These are phyloP conservation scores for Metschnikowia similis DNA, from an alignment of 805 yeast genomes.

Conservation along the genomic window DNA sequence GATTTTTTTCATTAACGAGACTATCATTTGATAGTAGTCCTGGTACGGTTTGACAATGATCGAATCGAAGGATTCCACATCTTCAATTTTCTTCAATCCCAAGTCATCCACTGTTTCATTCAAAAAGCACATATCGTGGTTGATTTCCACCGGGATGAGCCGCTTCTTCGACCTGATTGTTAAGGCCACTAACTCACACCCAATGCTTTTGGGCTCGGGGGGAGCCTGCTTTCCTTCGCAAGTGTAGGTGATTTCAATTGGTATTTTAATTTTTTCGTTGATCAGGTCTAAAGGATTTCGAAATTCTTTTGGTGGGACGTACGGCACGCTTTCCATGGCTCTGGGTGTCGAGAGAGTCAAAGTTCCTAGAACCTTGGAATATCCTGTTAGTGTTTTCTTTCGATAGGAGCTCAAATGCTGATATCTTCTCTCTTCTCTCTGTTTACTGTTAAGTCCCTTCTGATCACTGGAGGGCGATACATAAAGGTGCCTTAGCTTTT, in stretches of 20 bases:
- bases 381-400: slow-evolving; percentile 33
- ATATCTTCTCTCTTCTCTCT: slow-evolving; percentile 21
- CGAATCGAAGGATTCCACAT: slow-evolving; percentile 27
- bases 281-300: slow-evolving; percentile 15
- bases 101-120: slow-evolving; percentile 30
- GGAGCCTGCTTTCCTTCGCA: slow-evolving; percentile 12
- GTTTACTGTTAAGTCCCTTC: slow-evolving; percentile 12
- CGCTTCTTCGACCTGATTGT: slow-evolving; percentile 33
- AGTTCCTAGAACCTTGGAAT: slow-evolving; percentile 26
- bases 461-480: slow-evolving; percentile 21
- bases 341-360: slow-evolving; percentile 36
- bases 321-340: slow-evolving; percentile 22
- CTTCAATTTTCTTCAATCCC: slow-evolving; percentile 15
- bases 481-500: slow-evolving; percentile 32
- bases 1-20: slow-evolving; percentile 27
- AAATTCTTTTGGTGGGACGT: slow-evolving; percentile 31
- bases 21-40: slow-evolving; percentile 22
- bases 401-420: slow-evolving; percentile 30
- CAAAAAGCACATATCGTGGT: slow-evolving; percentile 36
- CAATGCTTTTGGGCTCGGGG: slow-evolving; percentile 33
- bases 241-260: slow-evolving; percentile 29
- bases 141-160: slow-evolving; percentile 37
- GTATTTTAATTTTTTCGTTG: slow-evolving; percentile 23
- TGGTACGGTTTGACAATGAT: slow-evolving; percentile 32
- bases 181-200: slow-evolving; percentile 33